Conservation (phyloP, 2,329 filamentous ascomycete species). For the Colletotrichum sp. region DNA sequence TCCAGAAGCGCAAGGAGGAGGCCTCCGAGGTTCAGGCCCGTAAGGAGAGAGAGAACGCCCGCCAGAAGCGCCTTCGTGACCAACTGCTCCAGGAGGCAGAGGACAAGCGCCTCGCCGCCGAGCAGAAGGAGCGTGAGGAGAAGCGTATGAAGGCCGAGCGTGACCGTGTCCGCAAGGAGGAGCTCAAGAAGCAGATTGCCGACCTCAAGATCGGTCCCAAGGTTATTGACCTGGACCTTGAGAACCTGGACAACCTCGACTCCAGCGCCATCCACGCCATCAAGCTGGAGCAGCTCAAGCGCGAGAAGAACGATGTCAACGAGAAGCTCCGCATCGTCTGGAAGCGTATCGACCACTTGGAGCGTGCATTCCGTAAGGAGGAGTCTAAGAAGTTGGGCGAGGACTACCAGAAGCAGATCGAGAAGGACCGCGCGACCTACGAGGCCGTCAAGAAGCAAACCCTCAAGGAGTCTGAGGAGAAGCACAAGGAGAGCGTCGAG, state of each 20-base stretch:
- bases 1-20: conserved; percentile 96
- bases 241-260: conserved; percentile 86
- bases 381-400: conserved; percentile 89
- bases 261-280: conserved; percentile 89
- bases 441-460: conserved; percentile 80
- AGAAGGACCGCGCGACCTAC: conserved; percentile 79
- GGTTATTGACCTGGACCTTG: conserved; percentile 74
- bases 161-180: conserved; percentile 88
- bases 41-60: conserved; percentile 91
- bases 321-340: conserved; percentile 90
- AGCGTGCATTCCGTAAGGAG: conserved; percentile 95
- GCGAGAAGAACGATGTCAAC: conserved; percentile 95
- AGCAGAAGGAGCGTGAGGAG: conserved; percentile 89
- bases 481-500: conserved; percentile 90
- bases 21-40: conserved; percentile 87
- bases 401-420: conserved; percentile 85
- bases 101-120: conserved; percentile 85
- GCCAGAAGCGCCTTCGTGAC: conserved; percentile 83
- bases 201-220: conserved; percentile 91
- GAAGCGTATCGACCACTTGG: conserved; percentile 95
- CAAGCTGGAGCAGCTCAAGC: conserved; percentile 94
- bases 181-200: conserved; percentile 89
- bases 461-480: conserved; percentile 79
- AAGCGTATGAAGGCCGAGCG: conserved; percentile 86
- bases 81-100: conserved; percentile 91